These are phyloP conservation scores for Aspergillus sp. DNA, from an alignment of 2,329 filamentous ascomycete species.

Conservation along the genomic window DNA sequence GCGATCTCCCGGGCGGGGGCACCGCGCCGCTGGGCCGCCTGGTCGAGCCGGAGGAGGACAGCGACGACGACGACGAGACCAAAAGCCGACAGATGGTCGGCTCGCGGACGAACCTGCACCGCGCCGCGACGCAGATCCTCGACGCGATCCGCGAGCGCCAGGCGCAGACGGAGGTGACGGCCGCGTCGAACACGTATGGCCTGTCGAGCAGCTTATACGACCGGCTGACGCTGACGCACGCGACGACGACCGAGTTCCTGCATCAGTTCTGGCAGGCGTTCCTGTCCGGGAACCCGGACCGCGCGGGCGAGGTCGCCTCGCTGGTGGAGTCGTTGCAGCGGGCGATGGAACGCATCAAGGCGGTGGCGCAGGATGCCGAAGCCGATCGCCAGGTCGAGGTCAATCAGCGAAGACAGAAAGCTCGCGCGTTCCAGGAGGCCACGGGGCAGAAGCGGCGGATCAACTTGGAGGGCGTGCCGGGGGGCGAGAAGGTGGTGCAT, in stretches of 20 bases:
- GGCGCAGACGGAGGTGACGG: slow-evolving; percentile 38
- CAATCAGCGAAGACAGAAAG: slow-evolving; percentile 65
- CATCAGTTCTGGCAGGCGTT: slow-evolving; percentile 96
- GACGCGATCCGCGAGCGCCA: slow-evolving; percentile 59
- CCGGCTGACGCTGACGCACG: slow-evolving; percentile 72
- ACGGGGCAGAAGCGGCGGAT: slow-evolving; percentile 73
- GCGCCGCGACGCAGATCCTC: slow-evolving; percentile 57
- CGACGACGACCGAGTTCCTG: slow-evolving; percentile 92
- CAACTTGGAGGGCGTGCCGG: slow-evolving; percentile 64
- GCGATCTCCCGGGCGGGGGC: slow-evolving; percentile 49
- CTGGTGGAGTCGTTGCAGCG: slow-evolving; percentile 78
- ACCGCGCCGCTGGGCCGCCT: slow-evolving; percentile 67
- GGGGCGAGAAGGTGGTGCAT: slow-evolving; percentile 73
- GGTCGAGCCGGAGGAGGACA: slow-evolving; percentile 53
- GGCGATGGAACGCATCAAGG: slow-evolving; percentile 74
- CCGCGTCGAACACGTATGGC: slow-evolving; percentile 42
- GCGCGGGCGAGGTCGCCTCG: slow-evolving; percentile 76
- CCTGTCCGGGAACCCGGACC: slow-evolving; percentile 79
- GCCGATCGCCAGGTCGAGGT: slow-evolving; percentile 67
- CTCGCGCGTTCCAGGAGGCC: slow-evolving; percentile 66
- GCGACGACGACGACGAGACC: slow-evolving; percentile 60
- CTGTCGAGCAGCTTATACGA: slow-evolving; percentile 57
- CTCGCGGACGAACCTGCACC: slow-evolving; percentile 64
- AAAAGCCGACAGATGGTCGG: slow-evolving; percentile 52
- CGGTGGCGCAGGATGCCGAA: slow-evolving; percentile 79